phyloP scores from a whole-genome alignment of 495 filamentous ascomycete genomes.

The Penicillium bialowiezense region DNA sequence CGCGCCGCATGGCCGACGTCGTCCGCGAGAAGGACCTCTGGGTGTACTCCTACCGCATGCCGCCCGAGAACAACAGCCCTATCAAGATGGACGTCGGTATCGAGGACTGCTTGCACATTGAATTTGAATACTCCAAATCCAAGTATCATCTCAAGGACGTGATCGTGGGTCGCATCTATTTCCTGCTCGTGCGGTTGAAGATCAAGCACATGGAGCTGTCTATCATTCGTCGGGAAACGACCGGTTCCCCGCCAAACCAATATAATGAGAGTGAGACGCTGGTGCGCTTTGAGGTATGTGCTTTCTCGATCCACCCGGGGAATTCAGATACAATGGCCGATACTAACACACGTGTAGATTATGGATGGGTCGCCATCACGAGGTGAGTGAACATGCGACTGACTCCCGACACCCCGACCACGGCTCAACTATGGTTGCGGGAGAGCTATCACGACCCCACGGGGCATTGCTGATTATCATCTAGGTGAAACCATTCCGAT shows the following conservation, averaged over 20 bases:
- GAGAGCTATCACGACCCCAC: too few species aligned
- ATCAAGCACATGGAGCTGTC: slow-evolving; percentile 99
- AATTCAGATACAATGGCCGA: neutral
- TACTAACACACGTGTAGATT: slow-evolving; percentile 54
- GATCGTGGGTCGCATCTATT: slow-evolving; percentile 98
- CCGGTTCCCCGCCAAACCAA: slow-evolving; percentile 97
- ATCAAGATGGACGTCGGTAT: slow-evolving; percentile 99
- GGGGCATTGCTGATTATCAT: slow-evolving; percentile 24
- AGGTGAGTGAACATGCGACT: slow-evolving; percentile 46
- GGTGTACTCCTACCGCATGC: slow-evolving; percentile 98
- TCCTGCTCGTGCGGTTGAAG: slow-evolving; percentile 94
- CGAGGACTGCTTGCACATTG: slow-evolving; percentile 98
- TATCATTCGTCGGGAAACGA: slow-evolving; percentile 96
- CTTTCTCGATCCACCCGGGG: neutral
- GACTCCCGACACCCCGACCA: neutral
- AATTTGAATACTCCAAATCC: slow-evolving; percentile 98
- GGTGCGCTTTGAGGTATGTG: slow-evolving; percentile 88
- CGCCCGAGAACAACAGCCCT: slow-evolving; percentile 93
- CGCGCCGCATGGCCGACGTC: slow-evolving; percentile 94
- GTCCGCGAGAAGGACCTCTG: slow-evolving; percentile 99
- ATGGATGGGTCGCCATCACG: slow-evolving; percentile 98
- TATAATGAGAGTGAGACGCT: slow-evolving; percentile 99
- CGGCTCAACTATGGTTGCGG: too few species aligned
- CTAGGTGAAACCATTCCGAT: slow-evolving; percentile 95
- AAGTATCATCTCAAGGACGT: slow-evolving; percentile 99